These are phyloP conservation scores for Penicillium ucsense DNA, from an alignment of 495 filamentous ascomycete species.

Conservation along the genomic window DNA sequence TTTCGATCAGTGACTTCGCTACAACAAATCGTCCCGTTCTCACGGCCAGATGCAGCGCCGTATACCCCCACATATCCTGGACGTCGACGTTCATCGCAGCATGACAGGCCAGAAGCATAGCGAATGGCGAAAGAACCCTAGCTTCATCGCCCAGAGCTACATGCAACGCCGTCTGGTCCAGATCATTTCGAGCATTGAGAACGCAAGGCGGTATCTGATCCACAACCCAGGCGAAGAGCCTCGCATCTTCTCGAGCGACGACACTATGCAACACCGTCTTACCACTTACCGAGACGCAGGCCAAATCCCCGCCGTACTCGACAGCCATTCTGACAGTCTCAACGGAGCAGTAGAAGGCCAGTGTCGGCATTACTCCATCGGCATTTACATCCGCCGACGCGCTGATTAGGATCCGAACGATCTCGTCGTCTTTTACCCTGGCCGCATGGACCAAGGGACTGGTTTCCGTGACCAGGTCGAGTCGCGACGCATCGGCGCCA, in stretches of 20 bases:
- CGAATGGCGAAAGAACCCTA: not conserved
- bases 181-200: not conserved
- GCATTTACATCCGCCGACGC: not conserved
- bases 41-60: not conserved
- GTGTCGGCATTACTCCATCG: not conserved
- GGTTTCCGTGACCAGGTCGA: not conserved
- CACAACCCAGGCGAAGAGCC: not conserved
- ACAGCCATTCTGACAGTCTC: not conserved
- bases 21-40: not conserved
- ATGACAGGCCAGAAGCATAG: not conserved
- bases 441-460: slow-evolving; percentile 1
- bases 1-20: not conserved
- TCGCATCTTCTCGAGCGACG: not conserved
- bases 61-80: not conserved
- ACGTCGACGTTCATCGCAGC: not conserved
- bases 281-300: not conserved
- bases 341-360: not conserved
- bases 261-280: not conserved
- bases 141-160: not conserved
- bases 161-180: not conserved
- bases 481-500: not conserved
- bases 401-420: not conserved
- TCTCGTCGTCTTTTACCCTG: not conserved
- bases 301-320: not conserved
- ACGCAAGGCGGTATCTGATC: not conserved